Percentiles rank a stretch among this genome's conserved stretches.
These are phyloP conservation scores for Phaffia australis DNA, from an alignment of 768 basidiomycete genomes.

Conservation along the genomic window DNA sequence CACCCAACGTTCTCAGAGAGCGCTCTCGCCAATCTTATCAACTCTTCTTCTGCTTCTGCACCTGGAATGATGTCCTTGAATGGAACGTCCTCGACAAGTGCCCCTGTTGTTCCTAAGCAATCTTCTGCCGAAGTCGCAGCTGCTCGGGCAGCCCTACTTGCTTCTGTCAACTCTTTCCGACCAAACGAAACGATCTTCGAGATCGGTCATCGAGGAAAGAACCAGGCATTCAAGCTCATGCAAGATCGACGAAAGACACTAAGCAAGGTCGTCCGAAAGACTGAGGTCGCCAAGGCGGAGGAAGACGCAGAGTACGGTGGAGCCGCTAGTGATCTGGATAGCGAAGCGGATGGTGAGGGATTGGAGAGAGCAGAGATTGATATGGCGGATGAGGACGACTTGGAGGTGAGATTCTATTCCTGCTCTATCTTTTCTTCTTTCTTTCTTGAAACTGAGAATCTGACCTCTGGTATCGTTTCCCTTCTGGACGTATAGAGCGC, in stretches of 20 bases:
- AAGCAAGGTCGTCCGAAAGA: conserved; percentile 41
- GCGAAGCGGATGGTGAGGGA: conserved; percentile 25
- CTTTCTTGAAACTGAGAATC: background rate
- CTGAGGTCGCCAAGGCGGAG: conserved; percentile 19
- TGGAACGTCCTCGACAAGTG: background rate
- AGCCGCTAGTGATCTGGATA: conserved; percentile 17
- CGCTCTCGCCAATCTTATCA: conserved; percentile 5
- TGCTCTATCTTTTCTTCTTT: background rate
- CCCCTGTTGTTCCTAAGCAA: conserved; percentile 1
- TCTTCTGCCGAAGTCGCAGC: conserved; percentile 43
- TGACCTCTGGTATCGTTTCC: background rate
- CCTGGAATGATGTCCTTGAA: conserved; percentile 6
- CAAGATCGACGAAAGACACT: conserved; percentile 72
- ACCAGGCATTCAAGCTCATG: conserved; percentile 63
- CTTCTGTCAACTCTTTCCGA: conserved; percentile 65
- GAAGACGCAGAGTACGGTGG: conserved; percentile 7
- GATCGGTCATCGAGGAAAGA: conserved; percentile 60
- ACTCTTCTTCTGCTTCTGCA: conserved; percentile 4
- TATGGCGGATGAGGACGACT: conserved; percentile 69
- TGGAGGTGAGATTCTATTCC: conserved; percentile 47
- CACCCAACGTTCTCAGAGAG: conserved; percentile 49
- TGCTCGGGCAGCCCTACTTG: conserved; percentile 56
- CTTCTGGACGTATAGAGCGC: conserved; percentile 46
- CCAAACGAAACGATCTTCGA: conserved; percentile 89
- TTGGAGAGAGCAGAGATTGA: conserved; percentile 44